Evolutionary conservation across 306 rosid genomes (phyloP).

Genomic region (Inga laurina): DNA sequence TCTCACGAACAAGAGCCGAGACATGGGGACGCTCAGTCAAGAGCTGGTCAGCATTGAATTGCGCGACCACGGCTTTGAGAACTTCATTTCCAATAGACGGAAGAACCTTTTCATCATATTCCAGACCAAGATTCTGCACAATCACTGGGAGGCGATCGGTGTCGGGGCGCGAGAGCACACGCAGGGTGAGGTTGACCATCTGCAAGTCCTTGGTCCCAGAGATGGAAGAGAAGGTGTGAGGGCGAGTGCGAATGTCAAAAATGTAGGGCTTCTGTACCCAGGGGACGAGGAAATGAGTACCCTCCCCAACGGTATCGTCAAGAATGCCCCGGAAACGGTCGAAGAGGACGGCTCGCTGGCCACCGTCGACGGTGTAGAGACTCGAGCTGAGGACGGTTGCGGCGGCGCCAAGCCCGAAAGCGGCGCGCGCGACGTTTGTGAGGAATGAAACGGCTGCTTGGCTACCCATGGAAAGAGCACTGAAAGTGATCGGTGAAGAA

Average conservation of each 20-base stretch:
- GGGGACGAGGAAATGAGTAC: conserved; percentile 87
- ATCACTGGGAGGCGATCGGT: conserved; percentile 63
- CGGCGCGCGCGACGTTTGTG: conserved; percentile 61
- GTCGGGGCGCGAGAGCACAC: conserved; percentile 88
- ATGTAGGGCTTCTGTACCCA: conserved; percentile 97
- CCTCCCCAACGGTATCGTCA: conserved; percentile 58
- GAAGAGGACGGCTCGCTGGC: conserved; percentile 90
- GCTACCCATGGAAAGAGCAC: conserved; percentile 53
- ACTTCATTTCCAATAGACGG: conserved; percentile 95
- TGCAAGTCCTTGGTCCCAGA: conserved; percentile 95
- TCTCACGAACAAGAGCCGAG: conserved; percentile 83
- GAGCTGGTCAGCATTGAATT: conserved; percentile 93
- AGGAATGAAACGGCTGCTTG: conserved; percentile 78
- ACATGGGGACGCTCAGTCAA: conserved; percentile 85
- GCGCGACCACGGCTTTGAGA: conserved; percentile 83
- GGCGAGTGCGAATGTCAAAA: conserved; percentile 86
- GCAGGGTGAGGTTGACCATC: conserved; percentile 84
- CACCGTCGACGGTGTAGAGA: conserved; percentile 95
- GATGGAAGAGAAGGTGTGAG: conserved; percentile 84
- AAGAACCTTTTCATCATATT: conserved; percentile 94
- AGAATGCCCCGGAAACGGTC: conserved; percentile 90
- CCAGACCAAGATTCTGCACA: conserved; percentile 85
- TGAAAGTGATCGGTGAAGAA: neutral
- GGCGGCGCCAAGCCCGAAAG: conserved; percentile 74
- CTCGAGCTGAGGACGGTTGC: conserved; percentile 56